Conservation (phyloP, 345 rosid genomes). For the Orychophragmus violaceus region DNA sequence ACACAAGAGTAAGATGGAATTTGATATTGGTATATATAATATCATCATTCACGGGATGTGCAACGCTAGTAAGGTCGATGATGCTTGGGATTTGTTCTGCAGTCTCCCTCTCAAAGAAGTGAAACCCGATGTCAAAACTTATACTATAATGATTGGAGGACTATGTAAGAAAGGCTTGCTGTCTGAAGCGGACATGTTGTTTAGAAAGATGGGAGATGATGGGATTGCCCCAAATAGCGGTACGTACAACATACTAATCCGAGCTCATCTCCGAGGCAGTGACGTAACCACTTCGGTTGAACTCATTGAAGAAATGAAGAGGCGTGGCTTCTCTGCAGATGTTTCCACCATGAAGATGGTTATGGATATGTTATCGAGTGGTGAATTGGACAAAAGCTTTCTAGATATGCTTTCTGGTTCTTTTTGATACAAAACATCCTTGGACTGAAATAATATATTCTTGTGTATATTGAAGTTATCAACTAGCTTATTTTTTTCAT, state of each 20-base stretch:
- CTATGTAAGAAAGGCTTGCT: background rate
- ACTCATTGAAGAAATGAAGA: background rate
- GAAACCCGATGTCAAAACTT: constrained; percentile 12
- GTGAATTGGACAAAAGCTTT: background rate
- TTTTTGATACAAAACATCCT: background rate
- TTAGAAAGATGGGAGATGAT: constrained; percentile 7
- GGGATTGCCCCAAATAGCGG: background rate
- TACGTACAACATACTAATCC: background rate
- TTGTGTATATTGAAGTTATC: no score
- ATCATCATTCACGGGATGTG: constrained; percentile 25
- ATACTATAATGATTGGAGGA: constrained; percentile 14
- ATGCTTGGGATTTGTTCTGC: constrained; percentile 18
- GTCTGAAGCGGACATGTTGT: background rate
- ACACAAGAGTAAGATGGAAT: background rate
- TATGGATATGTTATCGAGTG: background rate
- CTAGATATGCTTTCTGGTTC: background rate
- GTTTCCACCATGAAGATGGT: background rate
- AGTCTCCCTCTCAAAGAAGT: constrained; percentile 11
- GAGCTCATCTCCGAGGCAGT: background rate
- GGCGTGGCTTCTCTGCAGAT: background rate
- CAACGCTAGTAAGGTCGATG: constrained; percentile 11
- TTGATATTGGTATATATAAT: background rate
- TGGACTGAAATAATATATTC: no score
- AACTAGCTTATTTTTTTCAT: constrained; percentile 3
- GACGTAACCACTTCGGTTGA: background rate